Evolutionary conservation across 352 stramenopile genomes (phyloP).

Genomic region (Phytophthora nicotianae): DNA sequence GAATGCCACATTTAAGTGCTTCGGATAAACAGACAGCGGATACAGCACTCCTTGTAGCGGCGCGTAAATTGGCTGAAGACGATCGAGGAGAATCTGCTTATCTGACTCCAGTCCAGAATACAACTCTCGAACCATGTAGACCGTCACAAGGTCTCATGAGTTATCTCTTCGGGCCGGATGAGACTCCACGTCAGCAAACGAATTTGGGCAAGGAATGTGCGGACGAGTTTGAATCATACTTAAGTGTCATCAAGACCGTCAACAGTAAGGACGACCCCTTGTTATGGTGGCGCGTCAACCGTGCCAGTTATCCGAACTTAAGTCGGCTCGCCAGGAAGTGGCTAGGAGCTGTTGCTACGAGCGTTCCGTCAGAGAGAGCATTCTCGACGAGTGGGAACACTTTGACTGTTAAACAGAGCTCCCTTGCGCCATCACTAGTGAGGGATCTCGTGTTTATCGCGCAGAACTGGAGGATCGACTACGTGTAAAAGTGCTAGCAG

Average conservation of each 20-base stretch:
- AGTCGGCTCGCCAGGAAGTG: background rate
- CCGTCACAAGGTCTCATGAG: background rate
- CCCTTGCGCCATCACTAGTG: background rate
- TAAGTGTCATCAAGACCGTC: background rate
- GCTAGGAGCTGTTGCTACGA: background rate
- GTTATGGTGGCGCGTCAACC: background rate
- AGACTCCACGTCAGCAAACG: background rate
- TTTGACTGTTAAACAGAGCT: background rate
- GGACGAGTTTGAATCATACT: background rate
- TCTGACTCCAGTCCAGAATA: background rate
- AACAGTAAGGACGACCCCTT: background rate
- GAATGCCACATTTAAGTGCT: constrained; percentile 8
- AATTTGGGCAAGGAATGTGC: background rate
- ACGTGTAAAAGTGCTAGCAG: too few species aligned
- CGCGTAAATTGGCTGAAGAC: background rate
- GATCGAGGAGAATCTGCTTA: background rate
- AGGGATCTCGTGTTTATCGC: background rate
- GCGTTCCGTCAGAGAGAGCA: background rate
- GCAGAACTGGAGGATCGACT: background rate
- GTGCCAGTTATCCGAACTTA: background rate
- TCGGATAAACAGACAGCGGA: background rate
- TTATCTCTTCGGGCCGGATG: background rate
- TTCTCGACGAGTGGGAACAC: background rate
- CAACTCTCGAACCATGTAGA: background rate
- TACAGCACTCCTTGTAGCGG: background rate